phyloP scores from a whole-genome alignment of 345 rosid genomes.

The Noccaea bulbosa region DNA sequence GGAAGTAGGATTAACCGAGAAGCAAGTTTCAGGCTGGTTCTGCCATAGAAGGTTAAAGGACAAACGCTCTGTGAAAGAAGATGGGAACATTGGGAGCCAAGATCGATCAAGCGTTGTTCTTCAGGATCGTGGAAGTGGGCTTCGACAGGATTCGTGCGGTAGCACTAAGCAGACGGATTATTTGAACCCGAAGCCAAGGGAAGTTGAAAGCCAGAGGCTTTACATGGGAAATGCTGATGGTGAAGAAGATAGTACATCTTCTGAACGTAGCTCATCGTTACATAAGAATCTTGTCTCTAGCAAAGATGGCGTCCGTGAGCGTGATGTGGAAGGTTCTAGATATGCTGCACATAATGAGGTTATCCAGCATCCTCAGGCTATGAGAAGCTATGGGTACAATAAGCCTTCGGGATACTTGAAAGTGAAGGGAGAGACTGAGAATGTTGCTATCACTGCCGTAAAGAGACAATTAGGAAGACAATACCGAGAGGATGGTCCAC shows the following conservation, averaged over 20 bases:
- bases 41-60: constrained; percentile 96
- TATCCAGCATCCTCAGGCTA: constrained; percentile 41
- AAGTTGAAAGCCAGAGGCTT: constrained; percentile 83
- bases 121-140: constrained; percentile 87
- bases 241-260: constrained; percentile 71
- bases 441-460: constrained; percentile 77
- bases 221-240: constrained; percentile 49
- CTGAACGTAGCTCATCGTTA: constrained; percentile 68
- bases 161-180: constrained; percentile 85
- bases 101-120: constrained; percentile 80
- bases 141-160: constrained; percentile 91
- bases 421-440: constrained; percentile 71
- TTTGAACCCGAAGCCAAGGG: constrained; percentile 64
- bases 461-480: constrained; percentile 83
- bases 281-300: constrained; percentile 58
- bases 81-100: constrained; percentile 64
- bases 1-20: constrained; percentile 79
- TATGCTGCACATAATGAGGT: constrained; percentile 47
- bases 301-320: constrained; percentile 46
- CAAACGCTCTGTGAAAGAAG: constrained; percentile 65
- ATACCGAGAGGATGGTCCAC: constrained; percentile 84
- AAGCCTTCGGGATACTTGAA: constrained; percentile 89
- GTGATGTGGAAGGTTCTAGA: constrained; percentile 49
- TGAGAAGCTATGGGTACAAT: constrained; percentile 49
- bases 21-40: constrained; percentile 97